A percentile compares a stretch with the other conserved stretches of the same genome.
Evolutionary conservation across 1,284 basidiomycete genomes (phyloP).

Genomic region (Mycosarcoma mackinlayi): DNA sequence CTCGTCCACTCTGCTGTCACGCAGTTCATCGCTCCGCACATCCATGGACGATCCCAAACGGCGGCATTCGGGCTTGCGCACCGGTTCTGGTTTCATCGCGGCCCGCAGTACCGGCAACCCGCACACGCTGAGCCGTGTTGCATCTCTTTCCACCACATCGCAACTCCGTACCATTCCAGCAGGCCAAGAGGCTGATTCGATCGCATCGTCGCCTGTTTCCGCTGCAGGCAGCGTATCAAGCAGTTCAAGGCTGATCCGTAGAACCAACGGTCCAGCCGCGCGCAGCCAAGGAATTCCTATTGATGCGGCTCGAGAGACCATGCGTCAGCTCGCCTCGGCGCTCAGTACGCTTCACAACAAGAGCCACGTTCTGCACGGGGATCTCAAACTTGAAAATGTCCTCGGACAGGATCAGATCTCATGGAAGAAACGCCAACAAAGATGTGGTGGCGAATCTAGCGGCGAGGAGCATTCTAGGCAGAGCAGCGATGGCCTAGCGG

Average conservation of each 20-base stretch:
- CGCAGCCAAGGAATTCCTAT: constrained; percentile 58
- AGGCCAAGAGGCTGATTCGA: constrained; percentile 29
- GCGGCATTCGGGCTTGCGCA: constrained; percentile 25
- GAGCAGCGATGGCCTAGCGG: constrained; percentile 12
- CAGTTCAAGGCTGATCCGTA: constrained; percentile 32
- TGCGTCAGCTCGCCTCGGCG: constrained; percentile 87
- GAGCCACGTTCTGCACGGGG: constrained; percentile 72
- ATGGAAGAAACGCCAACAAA: constrained; percentile 45
- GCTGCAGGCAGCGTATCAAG: constrained; percentile 40
- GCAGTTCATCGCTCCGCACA: constrained; percentile 37
- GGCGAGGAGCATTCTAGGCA: constrained; percentile 14
- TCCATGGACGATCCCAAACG: constrained; percentile 26
- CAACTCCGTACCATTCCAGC: constrained; percentile 47
- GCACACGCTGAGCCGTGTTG: constrained; percentile 24
- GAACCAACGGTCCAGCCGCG: constrained; percentile 21
- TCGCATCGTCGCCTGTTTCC: constrained; percentile 38
- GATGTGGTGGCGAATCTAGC: constrained; percentile 8
- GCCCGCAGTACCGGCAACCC: constrained; percentile 12
- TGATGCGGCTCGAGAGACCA: constrained; percentile 80
- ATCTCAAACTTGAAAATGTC: constrained; percentile 97
- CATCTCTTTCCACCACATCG: constrained; percentile 35
- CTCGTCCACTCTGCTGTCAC: constrained; percentile 22
- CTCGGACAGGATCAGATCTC: constrained; percentile 70
- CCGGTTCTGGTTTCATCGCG: constrained; percentile 40
- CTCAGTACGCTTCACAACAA: constrained; percentile 85